A percentile compares a stretch with the other conserved stretches of the same genome.
Evolutionary conservation across 2,329 filamentous ascomycete species (phyloP).

Genomic region (Cryphonectria japonica): DNA sequence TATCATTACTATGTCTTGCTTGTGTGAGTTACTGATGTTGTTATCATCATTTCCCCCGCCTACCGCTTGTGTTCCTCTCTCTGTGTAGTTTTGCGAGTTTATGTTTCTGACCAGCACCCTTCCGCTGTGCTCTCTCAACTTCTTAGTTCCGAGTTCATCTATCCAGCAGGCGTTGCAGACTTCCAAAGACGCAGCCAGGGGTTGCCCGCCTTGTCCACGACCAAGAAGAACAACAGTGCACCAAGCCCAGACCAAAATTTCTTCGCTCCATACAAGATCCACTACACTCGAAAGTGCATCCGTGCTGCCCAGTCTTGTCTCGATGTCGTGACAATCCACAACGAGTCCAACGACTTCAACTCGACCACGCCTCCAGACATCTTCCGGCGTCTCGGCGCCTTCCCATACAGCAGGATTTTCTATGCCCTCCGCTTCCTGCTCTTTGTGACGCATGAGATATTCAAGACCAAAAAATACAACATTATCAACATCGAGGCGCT

Average conservation of each 20-base stretch:
- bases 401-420: constrained; percentile 22
- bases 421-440: constrained; percentile 27
- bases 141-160: constrained; percentile 20
- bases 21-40: constrained; percentile 8
- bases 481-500: constrained; percentile 20
- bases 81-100: background rate
- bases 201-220: constrained; percentile 10
- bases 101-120: background rate
- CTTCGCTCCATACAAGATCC: constrained; percentile 24
- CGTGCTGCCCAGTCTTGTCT: constrained; percentile 22
- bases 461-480: constrained; percentile 18
- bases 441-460: constrained; percentile 21
- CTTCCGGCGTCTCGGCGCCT: constrained; percentile 18
- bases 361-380: constrained; percentile 8
- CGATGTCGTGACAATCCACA: constrained; percentile 10
- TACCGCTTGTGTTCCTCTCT: too few species aligned
- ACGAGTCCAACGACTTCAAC: constrained; percentile 8
- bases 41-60: background rate
- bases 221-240: background rate
- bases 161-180: constrained; percentile 22
- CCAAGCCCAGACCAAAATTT: constrained; percentile 22
- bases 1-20: constrained; percentile 23
- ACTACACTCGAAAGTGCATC: constrained; percentile 26
- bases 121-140: background rate
- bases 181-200: constrained; percentile 20